phyloP scores from a whole-genome alignment of 2,329 filamentous ascomycete genomes.

The Hypocrella siamensis region DNA sequence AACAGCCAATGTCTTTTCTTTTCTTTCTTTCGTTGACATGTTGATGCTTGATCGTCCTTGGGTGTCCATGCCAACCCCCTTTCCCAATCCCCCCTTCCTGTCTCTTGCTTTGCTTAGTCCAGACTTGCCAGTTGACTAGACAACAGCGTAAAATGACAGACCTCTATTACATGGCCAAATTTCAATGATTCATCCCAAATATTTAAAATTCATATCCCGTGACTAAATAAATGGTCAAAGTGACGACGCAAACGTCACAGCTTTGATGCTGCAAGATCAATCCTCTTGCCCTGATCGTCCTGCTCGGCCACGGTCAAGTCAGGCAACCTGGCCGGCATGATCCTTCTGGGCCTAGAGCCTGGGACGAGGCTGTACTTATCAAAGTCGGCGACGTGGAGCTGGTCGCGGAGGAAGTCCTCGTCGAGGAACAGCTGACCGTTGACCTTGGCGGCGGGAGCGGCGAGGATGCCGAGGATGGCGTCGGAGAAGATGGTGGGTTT shows the following conservation, averaged over 20 bases:
- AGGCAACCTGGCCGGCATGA: constrained; percentile 61
- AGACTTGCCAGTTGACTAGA: too few relatives aligned
- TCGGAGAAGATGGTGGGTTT: constrained; percentile 64
- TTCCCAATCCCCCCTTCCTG: too few relatives aligned
- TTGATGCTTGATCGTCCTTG: background rate
- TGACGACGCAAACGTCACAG: too few relatives aligned
- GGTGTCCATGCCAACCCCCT: too few relatives aligned
- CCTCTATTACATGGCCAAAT: too few relatives aligned
- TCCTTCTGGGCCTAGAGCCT: constrained; percentile 49
- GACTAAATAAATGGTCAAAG: too few relatives aligned
- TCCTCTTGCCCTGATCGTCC: constrained; percentile 58
- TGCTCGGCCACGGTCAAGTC: constrained; percentile 61
- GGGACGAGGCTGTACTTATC: constrained; percentile 54
- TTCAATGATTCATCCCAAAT: too few relatives aligned
- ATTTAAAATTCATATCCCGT: too few relatives aligned
- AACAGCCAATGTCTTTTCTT: background rate
- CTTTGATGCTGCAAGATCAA: constrained; percentile 32
- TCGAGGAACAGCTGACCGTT: constrained; percentile 63
- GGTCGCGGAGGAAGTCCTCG: constrained; percentile 60
- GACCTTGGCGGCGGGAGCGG: constrained; percentile 39
- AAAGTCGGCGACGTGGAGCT: constrained; percentile 54
- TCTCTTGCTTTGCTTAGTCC: too few relatives aligned
- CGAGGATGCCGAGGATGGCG: constrained; percentile 58
- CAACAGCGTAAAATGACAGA: too few relatives aligned
- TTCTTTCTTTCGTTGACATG: background rate